Conservation (phyloP, 116 monocot species). For the Dioscorea cayenensis region DNA sequence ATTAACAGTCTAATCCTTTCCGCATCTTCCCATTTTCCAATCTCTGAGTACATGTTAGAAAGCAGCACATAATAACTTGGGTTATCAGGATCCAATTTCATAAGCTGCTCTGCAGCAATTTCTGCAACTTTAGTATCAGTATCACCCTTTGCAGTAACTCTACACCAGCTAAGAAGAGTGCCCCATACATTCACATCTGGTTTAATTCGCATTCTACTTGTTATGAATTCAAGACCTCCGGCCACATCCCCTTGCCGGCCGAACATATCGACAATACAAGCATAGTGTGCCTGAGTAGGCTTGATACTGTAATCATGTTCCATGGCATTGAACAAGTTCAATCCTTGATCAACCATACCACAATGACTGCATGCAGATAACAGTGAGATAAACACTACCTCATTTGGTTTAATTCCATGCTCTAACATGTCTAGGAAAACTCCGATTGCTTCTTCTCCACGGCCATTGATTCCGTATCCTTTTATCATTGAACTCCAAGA, state of each 20-base stretch:
- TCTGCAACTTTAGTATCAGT: slow-evolving; percentile 27
- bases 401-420: slow-evolving; percentile 39
- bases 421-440: slow-evolving; percentile 33
- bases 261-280: slow-evolving; percentile 52
- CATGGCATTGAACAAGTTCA: slow-evolving; percentile 48
- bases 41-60: slow-evolving; percentile 32
- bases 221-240: slow-evolving; percentile 36
- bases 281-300: slow-evolving; percentile 40
- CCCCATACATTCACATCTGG: slow-evolving; percentile 41
- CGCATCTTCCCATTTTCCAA: slow-evolving; percentile 18
- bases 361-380: slow-evolving; percentile 52
- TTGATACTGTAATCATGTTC: slow-evolving; percentile 26
- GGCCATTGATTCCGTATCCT: slow-evolving; percentile 54
- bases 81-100: slow-evolving; percentile 24
- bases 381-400: slow-evolving; percentile 35
- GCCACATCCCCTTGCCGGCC: slow-evolving; percentile 32
- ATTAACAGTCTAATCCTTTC: slow-evolving; percentile 2
- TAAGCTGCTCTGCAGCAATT: slow-evolving; percentile 15
- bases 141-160: slow-evolving; percentile 15
- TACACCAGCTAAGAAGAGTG: slow-evolving; percentile 35
- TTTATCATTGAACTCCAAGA: slow-evolving; percentile 68
- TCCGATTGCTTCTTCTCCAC: slow-evolving; percentile 31
- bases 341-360: slow-evolving; percentile 44
- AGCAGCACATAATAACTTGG: slow-evolving; percentile 24
- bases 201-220: slow-evolving; percentile 30